Evolutionary conservation across 495 filamentous ascomycete species (phyloP).

Genomic region (Aspergillus biplanus): DNA sequence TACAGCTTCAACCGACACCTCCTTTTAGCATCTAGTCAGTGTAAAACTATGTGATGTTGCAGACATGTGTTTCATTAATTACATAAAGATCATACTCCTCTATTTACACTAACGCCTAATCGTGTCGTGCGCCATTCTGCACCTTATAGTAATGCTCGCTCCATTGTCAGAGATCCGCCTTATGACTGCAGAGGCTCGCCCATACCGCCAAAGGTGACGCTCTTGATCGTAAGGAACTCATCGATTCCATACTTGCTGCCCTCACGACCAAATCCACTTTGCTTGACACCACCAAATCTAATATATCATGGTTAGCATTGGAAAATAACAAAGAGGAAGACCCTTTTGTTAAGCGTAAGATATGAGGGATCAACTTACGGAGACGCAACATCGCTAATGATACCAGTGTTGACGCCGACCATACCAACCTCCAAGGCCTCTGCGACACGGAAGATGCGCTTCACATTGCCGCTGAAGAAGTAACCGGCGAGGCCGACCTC

Average conservation of each 20-base stretch:
- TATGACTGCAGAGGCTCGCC: conserved; percentile 55
- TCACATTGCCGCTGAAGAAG: conserved; percentile 78
- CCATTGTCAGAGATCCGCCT: not conserved
- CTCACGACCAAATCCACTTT: conserved; percentile 90
- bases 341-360: too few species aligned
- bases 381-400: conserved; percentile 79
- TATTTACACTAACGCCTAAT: not conserved
- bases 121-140: not conserved
- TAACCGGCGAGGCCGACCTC: conserved; percentile 86
- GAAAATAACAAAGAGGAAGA: not conserved
- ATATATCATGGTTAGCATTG: conserved; percentile 19
- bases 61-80: not conserved
- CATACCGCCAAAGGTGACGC: conserved; percentile 82
- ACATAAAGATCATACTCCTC: not conserved
- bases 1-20: too few species aligned
- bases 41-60: not conserved
- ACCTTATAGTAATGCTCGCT: conserved; percentile 7
- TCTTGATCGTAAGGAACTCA: conserved; percentile 88
- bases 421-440: conserved; percentile 89
- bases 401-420: conserved; percentile 84
- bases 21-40: too few species aligned
- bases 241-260: conserved; percentile 90
- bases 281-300: conserved; percentile 90
- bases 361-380: conserved; percentile 48
- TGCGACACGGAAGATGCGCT: conserved; percentile 73